phyloP scores from a whole-genome alignment of 108 stramenopile genomes.

The Parmales sp. region DNA sequence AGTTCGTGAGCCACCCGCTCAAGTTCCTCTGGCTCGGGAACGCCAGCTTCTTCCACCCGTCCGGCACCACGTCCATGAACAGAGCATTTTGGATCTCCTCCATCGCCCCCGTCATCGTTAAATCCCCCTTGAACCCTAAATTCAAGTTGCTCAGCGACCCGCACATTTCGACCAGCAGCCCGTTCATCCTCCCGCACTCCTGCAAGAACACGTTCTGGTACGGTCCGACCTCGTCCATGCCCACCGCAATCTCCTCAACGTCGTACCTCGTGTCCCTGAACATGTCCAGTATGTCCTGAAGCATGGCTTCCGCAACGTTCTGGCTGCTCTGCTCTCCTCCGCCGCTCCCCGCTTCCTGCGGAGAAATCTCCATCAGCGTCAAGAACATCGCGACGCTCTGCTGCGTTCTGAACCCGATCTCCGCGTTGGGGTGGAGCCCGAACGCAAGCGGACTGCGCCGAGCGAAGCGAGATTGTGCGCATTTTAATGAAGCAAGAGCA shows the following conservation, averaged over 20 bases:
- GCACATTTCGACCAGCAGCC: slow-evolving; percentile 26
- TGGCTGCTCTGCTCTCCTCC: slow-evolving; percentile 12
- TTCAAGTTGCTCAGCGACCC: slow-evolving; percentile 27
- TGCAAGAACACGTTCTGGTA: slow-evolving; percentile 39
- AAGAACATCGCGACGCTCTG: slow-evolving; percentile 7
- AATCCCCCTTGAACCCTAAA: slow-evolving; percentile 27
- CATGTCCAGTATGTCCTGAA: slow-evolving; percentile 29
- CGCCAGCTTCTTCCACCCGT: slow-evolving; percentile 35
- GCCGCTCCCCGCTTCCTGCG: not conserved
- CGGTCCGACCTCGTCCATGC: slow-evolving; percentile 25
- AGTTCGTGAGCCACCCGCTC: slow-evolving; percentile 22
- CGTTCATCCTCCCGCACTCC: slow-evolving; percentile 47
- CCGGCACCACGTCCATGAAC: slow-evolving; percentile 33
- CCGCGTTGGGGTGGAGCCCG: slow-evolving; percentile 37
- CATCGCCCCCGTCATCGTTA: slow-evolving; percentile 38
- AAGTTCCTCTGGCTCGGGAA: slow-evolving; percentile 29
- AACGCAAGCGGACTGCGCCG: slow-evolving; percentile 38
- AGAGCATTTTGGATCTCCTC: slow-evolving; percentile 31
- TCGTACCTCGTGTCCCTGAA: slow-evolving; percentile 23
- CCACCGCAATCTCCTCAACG: slow-evolving; percentile 7
- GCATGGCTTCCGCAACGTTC: slow-evolving; percentile 23
- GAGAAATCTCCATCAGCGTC: not conserved
- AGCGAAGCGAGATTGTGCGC: no score
- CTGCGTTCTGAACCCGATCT: slow-evolving; percentile 32
- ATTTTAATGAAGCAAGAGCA: no score